Base-by-base conservation (phyloP, 176 grass and related monocot genomes). In the Oryza nivara region DNA sequence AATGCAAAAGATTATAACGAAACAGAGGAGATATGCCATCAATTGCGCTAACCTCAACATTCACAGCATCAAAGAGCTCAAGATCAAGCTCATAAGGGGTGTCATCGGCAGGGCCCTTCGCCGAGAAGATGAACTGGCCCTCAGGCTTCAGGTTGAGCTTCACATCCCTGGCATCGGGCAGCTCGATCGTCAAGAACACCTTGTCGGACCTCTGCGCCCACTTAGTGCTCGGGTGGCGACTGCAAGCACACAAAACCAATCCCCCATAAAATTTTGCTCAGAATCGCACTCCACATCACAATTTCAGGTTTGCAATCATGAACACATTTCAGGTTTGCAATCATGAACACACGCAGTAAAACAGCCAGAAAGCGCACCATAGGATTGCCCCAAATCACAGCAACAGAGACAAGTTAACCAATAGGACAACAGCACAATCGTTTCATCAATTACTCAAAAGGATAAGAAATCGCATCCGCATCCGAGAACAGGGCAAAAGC, bases 81-180 rank as follows among this genome's bases (percentile, higher is more conserved):
- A 98, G 75, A 75, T 94, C 89, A 25, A 98, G 84, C 81, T 95
- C 89, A 16, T 98, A 98, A 0, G 84, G 80, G 36, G 86, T 71
- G 36, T 88, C 87, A 44, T 92, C 91, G 1, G 86, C 66, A 69
- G 85, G 78, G 41, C 79, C 90, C 77, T 90, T 95, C 1, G 96
- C 91, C 5, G 79, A 94, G 75, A 98, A 98, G 45, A 73, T 75
- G 70, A 98, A 91, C 43, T 80, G 91, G 6, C 96, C 96, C 22
- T 92, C 96, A 15, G 96, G 96, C 66, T 98, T 76, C 76, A 94
- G 60, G 41, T 81, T 92, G 45, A 96, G 88, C 74, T 98, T 96
- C 79, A 98, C 93, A 86, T 96, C 96, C 74, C 95, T 96, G 61
- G 93, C 93, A 44, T 98, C 93, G 0, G 93, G 96, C 61, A 95